Base-by-base conservation (phyloP, 208 protist species). In the Endotrypanum monterogeii region DNA sequence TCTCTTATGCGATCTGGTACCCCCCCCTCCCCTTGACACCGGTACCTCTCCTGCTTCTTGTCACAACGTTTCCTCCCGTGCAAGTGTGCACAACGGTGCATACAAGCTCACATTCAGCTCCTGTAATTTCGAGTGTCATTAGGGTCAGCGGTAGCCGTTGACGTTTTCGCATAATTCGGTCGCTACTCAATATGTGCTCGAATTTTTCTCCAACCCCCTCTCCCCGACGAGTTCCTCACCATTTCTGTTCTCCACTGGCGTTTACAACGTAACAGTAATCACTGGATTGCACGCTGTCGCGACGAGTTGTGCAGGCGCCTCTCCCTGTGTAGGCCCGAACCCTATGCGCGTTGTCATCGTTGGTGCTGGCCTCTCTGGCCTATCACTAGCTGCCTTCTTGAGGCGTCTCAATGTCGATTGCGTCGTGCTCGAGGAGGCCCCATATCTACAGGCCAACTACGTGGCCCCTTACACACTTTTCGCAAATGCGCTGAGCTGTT, bases 401-500 rank as follows among this genome's bases (percentile, higher is more conserved):
- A 78, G 88, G 23, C 82, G 90, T 16, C 77, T 95, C 16, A 97
- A 96, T 73, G 78, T 96, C 37, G 91, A 97, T 56, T 94, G 88
- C 67, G 83, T 97, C n/a, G 91, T 97, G 3, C 71, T 97, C 0
- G 93, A 97, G 73, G 86, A 97, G 73, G 72, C 87, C 23, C 87
- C 91, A 3, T 91, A 88, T 80, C 70, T 94, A 37, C 67, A 89
- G 20, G 87, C 90, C 2, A 70, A 73, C 58, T 95, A 94, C 76
- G 73, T 85, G 16, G 23, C 78, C 14, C 93, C 93, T 1, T 89
- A 92, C 57, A 88, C 81, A 1, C 80, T 97, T 32, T 97, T 89
- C 71, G 93, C 93, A 14, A 95, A 95, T 77, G 93, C 93, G 1
- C 75, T 97, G 18, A 97, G 89, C 68, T 97, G 93, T 68, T 97